Conservation (phyloP, 2,329 filamentous ascomycete species). For the Plectosphaerella sp. region DNA sequence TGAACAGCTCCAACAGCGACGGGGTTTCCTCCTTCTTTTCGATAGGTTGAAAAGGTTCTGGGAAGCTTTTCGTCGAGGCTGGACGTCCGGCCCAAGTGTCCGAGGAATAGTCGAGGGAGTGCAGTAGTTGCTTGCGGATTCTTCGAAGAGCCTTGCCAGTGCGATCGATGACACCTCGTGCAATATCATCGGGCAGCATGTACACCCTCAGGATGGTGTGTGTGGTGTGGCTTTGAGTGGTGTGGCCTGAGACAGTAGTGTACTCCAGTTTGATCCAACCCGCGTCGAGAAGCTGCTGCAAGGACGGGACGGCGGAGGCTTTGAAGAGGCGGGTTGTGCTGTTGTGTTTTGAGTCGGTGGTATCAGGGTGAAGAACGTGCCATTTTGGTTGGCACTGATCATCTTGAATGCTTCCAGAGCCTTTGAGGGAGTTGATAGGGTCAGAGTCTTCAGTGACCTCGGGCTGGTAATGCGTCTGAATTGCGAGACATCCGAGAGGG, state of each 20-base stretch:
- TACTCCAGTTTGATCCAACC: conserved; percentile 43
- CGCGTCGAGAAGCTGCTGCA: conserved; percentile 22
- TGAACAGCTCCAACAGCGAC: conserved; percentile 68
- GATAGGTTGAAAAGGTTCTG: conserved; percentile 29
- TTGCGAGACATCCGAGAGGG: conserved; percentile 32
- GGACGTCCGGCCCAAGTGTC: conserved; percentile 49
- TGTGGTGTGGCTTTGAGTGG: conserved; percentile 7
- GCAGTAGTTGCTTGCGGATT: conserved; percentile 43
- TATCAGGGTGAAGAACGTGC: no score
- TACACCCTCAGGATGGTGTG: conserved; percentile 48
- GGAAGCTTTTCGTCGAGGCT: conserved; percentile 9
- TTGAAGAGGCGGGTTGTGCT: conserved; percentile 25
- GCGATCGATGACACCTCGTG: conserved; percentile 47
- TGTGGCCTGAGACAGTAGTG: conserved; percentile 7
- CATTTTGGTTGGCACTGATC: no score
- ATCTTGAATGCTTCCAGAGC: background rate
- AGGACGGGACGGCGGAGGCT: conserved; percentile 12
- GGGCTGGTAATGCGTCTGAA: no score
- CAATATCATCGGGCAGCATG: conserved; percentile 62
- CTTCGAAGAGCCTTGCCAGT: conserved; percentile 37
- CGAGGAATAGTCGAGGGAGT: conserved; percentile 49
- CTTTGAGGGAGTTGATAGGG: conserved; percentile 1
- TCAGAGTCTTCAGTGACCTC: conserved; percentile 12
- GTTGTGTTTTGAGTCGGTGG: background rate
- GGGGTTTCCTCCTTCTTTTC: conserved; percentile 32